Evolutionary conservation across 2,329 filamentous ascomycete species (phyloP).

Genomic region (Neonectria neomacrospora): DNA sequence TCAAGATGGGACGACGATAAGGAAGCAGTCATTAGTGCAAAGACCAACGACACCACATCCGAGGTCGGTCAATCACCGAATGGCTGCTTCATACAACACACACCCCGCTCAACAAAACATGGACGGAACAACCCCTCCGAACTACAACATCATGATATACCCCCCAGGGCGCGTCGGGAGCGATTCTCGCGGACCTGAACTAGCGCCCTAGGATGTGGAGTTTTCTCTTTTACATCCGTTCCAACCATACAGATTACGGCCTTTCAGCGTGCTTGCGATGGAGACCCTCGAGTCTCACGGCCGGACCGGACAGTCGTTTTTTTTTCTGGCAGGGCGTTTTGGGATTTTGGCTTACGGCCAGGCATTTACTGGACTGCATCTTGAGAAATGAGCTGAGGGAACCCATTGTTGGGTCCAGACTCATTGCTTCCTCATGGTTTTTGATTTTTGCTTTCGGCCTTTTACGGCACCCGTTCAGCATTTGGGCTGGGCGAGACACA

Average conservation of each 20-base stretch:
- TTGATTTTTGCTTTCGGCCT: constrained; percentile 27
- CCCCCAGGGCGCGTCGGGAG: constrained; percentile 13
- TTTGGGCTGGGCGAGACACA: constrained; percentile 3
- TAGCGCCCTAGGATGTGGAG: constrained; percentile 12
- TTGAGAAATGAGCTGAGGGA: constrained; percentile 30
- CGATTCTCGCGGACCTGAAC: constrained; percentile 1
- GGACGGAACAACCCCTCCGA: not conserved
- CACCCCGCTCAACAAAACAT: not conserved
- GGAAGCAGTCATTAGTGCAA: constrained; percentile 20
- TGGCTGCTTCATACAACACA: not conserved
- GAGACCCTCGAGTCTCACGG: constrained; percentile 24
- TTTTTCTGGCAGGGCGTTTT: constrained; percentile 30
- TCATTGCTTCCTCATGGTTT: constrained; percentile 28
- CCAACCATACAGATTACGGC: constrained; percentile 23
- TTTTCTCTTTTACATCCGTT: constrained; percentile 18
- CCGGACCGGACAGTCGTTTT: constrained; percentile 31
- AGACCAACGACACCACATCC: not conserved
- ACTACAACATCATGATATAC: constrained; percentile 25
- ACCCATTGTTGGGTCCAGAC: constrained; percentile 29
- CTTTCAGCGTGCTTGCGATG: constrained; percentile 26
- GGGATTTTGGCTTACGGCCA: constrained; percentile 22
- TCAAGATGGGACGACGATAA: constrained; percentile 56
- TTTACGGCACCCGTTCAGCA: constrained; percentile 12
- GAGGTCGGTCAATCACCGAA: not conserved
- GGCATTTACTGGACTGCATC: constrained; percentile 37